Base-by-base conservation (phyloP, 208 protist genomes). In the Wallacemonas sp. region DNA sequence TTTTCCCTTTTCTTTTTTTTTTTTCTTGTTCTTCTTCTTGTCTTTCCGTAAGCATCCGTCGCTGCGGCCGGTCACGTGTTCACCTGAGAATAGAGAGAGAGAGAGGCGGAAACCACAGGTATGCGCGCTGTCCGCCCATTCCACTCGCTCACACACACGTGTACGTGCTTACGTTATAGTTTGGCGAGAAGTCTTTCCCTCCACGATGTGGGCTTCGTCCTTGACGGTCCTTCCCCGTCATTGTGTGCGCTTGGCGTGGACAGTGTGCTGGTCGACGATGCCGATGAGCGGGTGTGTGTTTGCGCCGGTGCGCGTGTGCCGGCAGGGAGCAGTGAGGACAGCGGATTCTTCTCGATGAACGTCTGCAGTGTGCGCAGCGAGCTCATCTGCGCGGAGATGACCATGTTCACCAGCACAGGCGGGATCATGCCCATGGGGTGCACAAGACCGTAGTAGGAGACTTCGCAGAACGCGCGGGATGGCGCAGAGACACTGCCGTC, bases 401-500 rank as follows among this genome's bases (percentile, higher is more conserved):
- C 79, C 42, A 91, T 63, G 66, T 91, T 89, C 24, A 79, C 80
- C 33, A 91, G 15, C n/a, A 84, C 58, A 1, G 82, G 69, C 9
- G 84, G 82, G 30, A 91, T 60, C 62, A 86, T 27, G 0, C 88
- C 88, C 81, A 94, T 89, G 12, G 88, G 88, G 57, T 94, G 79
- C 26, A 91, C 76, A 37, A 91, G 76, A 0, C 78, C 84, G 32
- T 89, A 63, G 71, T 88, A 94, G 66, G 79, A 80, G 39, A 94
- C 30, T 15, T 63, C 57, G 62, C 82, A 94, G 54, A 73, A 82
- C 52, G 29, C 55, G n/a, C n/a, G n/a, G n/a, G n/a, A n/a, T n/a
- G n/a, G n/a, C n/a, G n/a, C n/a, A n/a, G n/a, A n/a, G n/a, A n/a
- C n/a, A n/a, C n/a, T 50, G 36, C 37, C 33, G 32, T 45, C 57